Percentiles rank a stretch among this genome's conserved stretches.
Conservation (phyloP, 2,329 filamentous ascomycete genomes). For the Aspergillus sergii region DNA sequence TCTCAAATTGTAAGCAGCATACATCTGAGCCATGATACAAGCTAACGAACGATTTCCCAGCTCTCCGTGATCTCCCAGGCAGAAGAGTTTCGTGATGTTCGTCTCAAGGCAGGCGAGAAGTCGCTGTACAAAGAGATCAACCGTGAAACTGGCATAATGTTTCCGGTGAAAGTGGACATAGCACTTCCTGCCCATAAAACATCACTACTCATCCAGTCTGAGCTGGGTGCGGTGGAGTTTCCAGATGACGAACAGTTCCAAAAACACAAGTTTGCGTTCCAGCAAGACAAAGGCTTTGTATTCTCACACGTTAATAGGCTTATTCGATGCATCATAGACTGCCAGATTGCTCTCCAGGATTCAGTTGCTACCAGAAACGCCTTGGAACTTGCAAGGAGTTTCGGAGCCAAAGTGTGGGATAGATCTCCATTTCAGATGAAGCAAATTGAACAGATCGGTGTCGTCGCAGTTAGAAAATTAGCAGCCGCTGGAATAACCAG, state of each 20-base stretch:
- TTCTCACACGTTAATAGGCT: conserved; percentile 71
- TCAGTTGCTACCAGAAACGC: conserved; percentile 68
- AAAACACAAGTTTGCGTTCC: conserved; percentile 59
- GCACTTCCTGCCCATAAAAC: conserved; percentile 71
- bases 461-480: conserved; percentile 74
- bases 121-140: conserved; percentile 72
- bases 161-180: conserved; percentile 69
- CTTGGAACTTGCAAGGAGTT: conserved; percentile 75
- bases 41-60: conserved; percentile 45
- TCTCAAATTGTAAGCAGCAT: conserved; percentile 64
- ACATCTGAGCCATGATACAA: not conserved
- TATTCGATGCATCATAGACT: conserved; percentile 75
- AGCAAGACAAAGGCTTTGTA: conserved; percentile 63
- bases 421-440: conserved; percentile 77
- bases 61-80: conserved; percentile 68
- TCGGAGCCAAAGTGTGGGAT: conserved; percentile 80
- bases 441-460: conserved; percentile 78
- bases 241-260: conserved; percentile 60
- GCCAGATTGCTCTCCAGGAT: conserved; percentile 65
- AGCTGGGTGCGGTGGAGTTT: conserved; percentile 68
- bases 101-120: conserved; percentile 71
- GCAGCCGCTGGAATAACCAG: conserved; percentile 69
- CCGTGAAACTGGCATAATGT: conserved; percentile 67
- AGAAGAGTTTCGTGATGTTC: conserved; percentile 71
- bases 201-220: conserved; percentile 74